Evolutionary conservation across 2,329 filamentous ascomycete species (phyloP).

Genomic region (Fusarium liriodendri): DNA sequence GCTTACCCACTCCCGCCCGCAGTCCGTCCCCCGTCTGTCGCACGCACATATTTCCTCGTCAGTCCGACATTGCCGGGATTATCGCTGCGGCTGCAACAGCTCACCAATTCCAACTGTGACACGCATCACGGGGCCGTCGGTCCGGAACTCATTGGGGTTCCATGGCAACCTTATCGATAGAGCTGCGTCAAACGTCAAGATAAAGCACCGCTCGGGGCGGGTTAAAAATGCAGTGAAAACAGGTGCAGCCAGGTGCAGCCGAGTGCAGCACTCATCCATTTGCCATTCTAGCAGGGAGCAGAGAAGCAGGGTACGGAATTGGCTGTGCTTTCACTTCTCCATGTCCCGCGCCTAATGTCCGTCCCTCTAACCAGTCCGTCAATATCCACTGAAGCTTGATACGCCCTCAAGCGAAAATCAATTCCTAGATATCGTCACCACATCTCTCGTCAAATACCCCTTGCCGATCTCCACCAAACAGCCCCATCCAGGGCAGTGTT

Average conservation of each 20-base stretch:
- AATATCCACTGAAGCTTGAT: neutral
- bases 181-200: neutral
- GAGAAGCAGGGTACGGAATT: neutral
- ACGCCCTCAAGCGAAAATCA: neutral
- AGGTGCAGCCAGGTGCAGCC: too few species aligned
- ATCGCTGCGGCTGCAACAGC: constrained; percentile 1
- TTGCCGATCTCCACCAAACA: neutral
- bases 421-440: neutral
- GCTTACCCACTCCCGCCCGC: neutral
- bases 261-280: too few species aligned
- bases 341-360: neutral
- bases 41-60: neutral
- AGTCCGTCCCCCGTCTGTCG: neutral
- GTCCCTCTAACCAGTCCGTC: neutral
- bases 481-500: constrained; percentile 11
- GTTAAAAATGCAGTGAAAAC: neutral
- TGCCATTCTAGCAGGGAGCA: neutral
- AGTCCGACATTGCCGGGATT: constrained; percentile 23
- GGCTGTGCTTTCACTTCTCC: neutral
- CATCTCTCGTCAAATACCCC: neutral
- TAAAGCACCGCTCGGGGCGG: neutral
- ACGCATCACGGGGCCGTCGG: neutral
- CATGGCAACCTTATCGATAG: constrained; percentile 21
- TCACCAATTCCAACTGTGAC: constrained; percentile 2
- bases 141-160: neutral